A percentile compares a stretch with the other conserved stretches of the same genome.
These are phyloP conservation scores for Saprolegnia diclina DNA, from an alignment of 352 stramenopile species.

Conservation along the genomic window DNA sequence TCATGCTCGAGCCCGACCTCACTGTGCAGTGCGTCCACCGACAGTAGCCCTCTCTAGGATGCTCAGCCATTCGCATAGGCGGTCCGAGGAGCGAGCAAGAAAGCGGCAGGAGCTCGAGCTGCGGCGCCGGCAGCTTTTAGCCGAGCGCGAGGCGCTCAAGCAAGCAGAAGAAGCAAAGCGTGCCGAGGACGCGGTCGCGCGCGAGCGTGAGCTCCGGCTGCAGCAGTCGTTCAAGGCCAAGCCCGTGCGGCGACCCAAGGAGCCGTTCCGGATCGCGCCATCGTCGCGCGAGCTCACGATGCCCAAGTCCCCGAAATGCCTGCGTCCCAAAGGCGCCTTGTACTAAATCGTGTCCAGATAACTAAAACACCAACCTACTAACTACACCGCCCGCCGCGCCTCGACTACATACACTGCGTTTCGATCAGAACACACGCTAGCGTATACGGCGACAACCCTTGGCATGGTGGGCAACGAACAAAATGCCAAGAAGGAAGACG, in stretches of 20 bases:
- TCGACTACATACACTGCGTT: no score
- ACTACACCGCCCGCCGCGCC: no score
- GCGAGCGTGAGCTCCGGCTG: not conserved
- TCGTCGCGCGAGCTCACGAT: conserved; percentile 4
- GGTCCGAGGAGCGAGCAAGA: not conserved
- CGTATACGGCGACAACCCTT: no score
- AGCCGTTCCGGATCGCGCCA: not conserved
- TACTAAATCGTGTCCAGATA: no score
- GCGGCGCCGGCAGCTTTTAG: not conserved
- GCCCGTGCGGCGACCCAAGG: not conserved
- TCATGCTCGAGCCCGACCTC: not conserved
- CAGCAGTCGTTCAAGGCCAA: conserved; percentile 6
- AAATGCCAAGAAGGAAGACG: no score
- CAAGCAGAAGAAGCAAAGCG: not conserved
- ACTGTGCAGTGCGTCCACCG: not conserved
- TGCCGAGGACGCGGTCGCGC: not conserved
- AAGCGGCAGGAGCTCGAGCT: not conserved
- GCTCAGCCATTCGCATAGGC: not conserved
- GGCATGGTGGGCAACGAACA: no score
- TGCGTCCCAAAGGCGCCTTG: not conserved
- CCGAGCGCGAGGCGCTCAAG: not conserved
- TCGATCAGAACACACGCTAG: no score
- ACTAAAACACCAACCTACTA: no score
- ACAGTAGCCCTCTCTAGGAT: no score
- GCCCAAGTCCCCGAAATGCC: not conserved